Evolutionary conservation across 2,329 filamentous ascomycete genomes (phyloP).

Genomic region (Pseudogymnoascus sp.): DNA sequence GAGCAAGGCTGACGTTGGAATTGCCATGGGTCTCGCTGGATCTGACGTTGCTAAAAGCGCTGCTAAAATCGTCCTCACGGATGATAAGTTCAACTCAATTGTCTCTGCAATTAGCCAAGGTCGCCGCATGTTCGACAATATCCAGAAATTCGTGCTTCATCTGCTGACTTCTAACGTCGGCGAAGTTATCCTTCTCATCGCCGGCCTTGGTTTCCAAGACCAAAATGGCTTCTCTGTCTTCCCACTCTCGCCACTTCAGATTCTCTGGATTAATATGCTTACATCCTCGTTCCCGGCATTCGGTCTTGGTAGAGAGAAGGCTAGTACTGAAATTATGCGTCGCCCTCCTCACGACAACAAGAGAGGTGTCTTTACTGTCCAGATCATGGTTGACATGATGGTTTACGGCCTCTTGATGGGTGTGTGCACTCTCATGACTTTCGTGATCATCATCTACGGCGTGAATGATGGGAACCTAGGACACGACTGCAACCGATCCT

Average conservation of each 20-base stretch:
- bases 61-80: conserved; percentile 43
- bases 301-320: conserved; percentile 48
- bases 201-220: conserved; percentile 51
- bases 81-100: conserved; percentile 47
- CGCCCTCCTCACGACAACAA: conserved; percentile 44
- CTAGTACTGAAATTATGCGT: conserved; percentile 43
- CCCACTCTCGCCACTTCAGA: conserved; percentile 48
- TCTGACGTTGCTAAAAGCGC: conserved; percentile 58
- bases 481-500: conserved; percentile 43
- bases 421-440: conserved; percentile 38
- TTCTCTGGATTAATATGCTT: conserved; percentile 57
- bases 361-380: conserved; percentile 41
- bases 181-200: conserved; percentile 47
- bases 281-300: conserved; percentile 52
- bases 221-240: conserved; percentile 43
- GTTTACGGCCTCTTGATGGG: conserved; percentile 44
- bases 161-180: conserved; percentile 47
- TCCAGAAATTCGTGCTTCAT: conserved; percentile 49
- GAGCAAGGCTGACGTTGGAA: conserved; percentile 45
- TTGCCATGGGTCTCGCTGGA: conserved; percentile 53
- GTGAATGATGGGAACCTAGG: conserved; percentile 43
- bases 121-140: conserved; percentile 45
- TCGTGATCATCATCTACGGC: conserved; percentile 43
- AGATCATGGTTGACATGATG: conserved; percentile 45
- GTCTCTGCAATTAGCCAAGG: conserved; percentile 44